phyloP scores from a whole-genome alignment of 2,329 filamentous ascomycete genomes.

The Hyphodiscus sp. region DNA sequence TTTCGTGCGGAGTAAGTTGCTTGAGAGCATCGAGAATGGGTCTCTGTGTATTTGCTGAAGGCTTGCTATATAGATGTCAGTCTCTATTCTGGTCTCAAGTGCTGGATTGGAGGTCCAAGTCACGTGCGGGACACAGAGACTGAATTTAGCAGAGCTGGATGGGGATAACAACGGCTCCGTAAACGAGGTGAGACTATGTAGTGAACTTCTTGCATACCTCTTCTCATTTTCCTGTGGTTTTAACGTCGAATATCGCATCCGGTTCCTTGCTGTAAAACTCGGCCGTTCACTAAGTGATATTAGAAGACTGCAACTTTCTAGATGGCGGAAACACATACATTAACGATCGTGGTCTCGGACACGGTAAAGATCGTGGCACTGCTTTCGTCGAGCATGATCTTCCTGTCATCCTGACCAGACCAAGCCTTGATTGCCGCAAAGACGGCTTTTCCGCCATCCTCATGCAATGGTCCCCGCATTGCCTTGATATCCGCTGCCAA shows the following conservation, averaged over 20 bases:
- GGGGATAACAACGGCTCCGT: background rate
- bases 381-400: background rate
- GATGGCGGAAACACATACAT: background rate
- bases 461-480: background rate
- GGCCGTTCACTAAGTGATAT: background rate
- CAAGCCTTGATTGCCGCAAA: background rate
- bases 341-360: background rate
- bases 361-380: background rate
- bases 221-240: background rate
- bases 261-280: background rate
- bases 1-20: conserved; percentile 55
- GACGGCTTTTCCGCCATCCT: background rate
- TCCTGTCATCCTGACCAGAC: background rate
- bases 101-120: background rate
- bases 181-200: background rate
- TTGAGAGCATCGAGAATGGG: conserved; percentile 24
- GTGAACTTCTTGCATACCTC: background rate
- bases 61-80: conserved; percentile 2
- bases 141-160: background rate
- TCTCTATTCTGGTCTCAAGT: background rate
- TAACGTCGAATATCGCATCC: background rate
- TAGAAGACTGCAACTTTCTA: background rate
- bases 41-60: conserved; percentile 10
- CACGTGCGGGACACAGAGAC: background rate
- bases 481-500: background rate